Percentiles rank a stretch among this genome's conserved stretches.
phyloP scores from a whole-genome alignment of 106 monocot species.

The Dactylorhiza incarnata region DNA sequence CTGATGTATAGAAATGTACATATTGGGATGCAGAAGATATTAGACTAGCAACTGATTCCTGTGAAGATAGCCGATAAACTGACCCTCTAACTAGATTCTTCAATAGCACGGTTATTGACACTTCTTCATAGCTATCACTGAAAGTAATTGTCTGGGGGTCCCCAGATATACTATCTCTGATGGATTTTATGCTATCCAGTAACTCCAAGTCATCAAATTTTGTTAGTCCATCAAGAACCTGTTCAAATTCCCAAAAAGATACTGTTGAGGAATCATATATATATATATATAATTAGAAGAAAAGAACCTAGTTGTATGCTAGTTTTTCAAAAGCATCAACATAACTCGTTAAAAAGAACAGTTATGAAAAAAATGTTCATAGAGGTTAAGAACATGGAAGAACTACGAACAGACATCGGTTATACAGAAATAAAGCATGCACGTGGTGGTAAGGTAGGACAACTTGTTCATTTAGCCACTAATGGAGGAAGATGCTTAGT shows the following conservation, averaged over 20 bases:
- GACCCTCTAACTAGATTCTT: constrained; percentile 31
- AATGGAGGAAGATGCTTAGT: background rate
- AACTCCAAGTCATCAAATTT: constrained; percentile 26
- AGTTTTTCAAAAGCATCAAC: background rate
- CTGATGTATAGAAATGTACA: constrained; percentile 21
- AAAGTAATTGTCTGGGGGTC: constrained; percentile 50
- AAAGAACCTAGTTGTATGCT: background rate
- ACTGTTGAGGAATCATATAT: background rate
- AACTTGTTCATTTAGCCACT: background rate
- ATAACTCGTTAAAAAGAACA: no score
- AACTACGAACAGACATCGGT: background rate
- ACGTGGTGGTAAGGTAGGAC: background rate
- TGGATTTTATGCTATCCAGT: constrained; percentile 39
- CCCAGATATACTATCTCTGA: constrained; percentile 34
- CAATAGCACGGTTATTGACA: background rate
- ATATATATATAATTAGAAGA: no score
- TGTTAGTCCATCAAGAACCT: constrained; percentile 84
- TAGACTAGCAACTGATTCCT: constrained; percentile 21
- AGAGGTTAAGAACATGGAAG: background rate
- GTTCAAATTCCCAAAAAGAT: background rate
- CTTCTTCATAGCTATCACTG: constrained; percentile 15
- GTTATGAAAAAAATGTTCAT: background rate
- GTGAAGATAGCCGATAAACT: constrained; percentile 24
- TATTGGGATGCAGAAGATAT: constrained; percentile 30
- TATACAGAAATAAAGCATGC: background rate